These are phyloP conservation scores for Hypseocharis bilobata DNA, from an alignment of 441 rosid species.

Conservation along the genomic window DNA sequence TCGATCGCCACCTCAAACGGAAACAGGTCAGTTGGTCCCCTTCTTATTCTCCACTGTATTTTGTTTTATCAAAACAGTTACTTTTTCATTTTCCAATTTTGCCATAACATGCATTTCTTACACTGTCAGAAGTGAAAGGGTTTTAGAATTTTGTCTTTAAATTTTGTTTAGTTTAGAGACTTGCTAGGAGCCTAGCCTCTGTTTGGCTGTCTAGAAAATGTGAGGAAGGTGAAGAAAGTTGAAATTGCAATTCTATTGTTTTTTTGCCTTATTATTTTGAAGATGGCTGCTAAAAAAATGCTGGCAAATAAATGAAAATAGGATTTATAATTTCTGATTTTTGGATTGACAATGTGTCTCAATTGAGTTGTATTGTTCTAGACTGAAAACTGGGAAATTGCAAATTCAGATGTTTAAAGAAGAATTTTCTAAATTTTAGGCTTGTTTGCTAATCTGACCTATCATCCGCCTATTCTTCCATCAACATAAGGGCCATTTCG, in stretches of 20 bases:
- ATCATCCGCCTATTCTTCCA: no score
- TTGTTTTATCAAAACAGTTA: neutral
- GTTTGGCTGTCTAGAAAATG: no score
- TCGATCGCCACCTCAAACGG: slow-evolving; percentile 82
- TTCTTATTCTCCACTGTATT: neutral
- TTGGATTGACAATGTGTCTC: neutral
- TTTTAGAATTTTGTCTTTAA: neutral
- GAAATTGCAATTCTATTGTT: neutral
- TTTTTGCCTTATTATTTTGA: neutral
- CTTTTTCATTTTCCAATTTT: neutral
- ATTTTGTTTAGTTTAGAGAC: no score
- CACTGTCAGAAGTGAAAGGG: no score
- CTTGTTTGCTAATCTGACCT: no score
- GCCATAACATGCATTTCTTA: no score
- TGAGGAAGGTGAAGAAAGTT: neutral
- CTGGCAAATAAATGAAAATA: neutral
- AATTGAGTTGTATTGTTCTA: neutral
- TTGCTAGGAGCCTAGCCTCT: no score
- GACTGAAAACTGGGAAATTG: neutral
- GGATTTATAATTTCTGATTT: neutral
- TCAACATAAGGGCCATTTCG: neutral
- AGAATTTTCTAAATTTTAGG: neutral
- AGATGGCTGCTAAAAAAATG: neutral
- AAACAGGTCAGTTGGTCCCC: slow-evolving; percentile 51
- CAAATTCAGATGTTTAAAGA: neutral